phyloP scores from a whole-genome alignment of 2,329 filamentous ascomycete genomes.

The Colletotrichum lentis region DNA sequence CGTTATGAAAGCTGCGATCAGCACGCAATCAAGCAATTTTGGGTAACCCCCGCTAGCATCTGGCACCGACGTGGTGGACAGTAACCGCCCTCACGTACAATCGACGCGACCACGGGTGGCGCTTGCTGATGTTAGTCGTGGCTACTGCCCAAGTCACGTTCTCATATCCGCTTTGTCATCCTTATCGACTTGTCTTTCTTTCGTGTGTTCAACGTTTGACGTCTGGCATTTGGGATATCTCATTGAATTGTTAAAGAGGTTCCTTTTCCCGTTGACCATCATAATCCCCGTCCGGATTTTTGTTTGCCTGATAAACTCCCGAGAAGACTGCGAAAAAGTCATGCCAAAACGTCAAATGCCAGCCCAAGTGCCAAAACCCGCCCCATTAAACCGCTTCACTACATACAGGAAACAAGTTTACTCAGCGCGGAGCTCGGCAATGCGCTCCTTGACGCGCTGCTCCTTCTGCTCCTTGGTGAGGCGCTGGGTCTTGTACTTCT shows the following conservation, averaged over 20 bases:
- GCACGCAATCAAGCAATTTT: neutral
- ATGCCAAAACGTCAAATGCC: slow-evolving; percentile 37
- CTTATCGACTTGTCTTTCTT: neutral
- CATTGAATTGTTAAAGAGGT: slow-evolving; percentile 34
- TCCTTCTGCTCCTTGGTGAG: slow-evolving; percentile 84
- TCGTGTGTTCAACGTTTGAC: slow-evolving; percentile 23
- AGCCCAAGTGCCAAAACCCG: slow-evolving; percentile 11
- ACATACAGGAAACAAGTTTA: slow-evolving; percentile 43
- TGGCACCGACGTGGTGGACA: neutral
- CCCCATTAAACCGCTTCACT: slow-evolving; percentile 25
- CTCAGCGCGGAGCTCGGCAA: slow-evolving; percentile 76
- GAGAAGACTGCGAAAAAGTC: slow-evolving; percentile 31
- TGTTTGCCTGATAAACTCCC: slow-evolving; percentile 38
- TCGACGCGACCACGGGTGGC: neutral
- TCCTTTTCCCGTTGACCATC: slow-evolving; percentile 32
- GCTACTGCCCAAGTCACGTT: neutral
- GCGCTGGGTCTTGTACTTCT: slow-evolving; percentile 85
- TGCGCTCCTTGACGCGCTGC: slow-evolving; percentile 87
- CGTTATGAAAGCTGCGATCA: neutral
- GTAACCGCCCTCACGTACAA: neutral
- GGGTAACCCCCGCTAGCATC: neutral
- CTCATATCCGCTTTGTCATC: no score
- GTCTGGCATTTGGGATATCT: slow-evolving; percentile 39
- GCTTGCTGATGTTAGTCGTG: neutral
- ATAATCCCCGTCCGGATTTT: slow-evolving; percentile 34